Percentiles rank a stretch among this genome's conserved stretches.
Evolutionary conservation across 352 stramenopile genomes (phyloP).

Genomic region (Globisporangium yorkense): DNA sequence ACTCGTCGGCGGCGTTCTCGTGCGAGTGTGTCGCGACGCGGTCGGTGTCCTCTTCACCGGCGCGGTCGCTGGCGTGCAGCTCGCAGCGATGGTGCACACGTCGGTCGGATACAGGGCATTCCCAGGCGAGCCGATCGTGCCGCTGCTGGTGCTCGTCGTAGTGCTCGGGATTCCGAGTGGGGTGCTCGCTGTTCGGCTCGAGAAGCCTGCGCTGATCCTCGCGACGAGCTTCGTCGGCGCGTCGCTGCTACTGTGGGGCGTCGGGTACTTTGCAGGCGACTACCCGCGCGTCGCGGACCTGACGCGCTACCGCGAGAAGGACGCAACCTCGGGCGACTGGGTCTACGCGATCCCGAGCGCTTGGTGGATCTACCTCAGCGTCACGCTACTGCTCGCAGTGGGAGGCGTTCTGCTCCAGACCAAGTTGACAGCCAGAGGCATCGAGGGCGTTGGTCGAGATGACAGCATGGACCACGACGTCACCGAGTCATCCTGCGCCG

Average conservation of each 20-base stretch:
- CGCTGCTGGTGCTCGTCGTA: constrained; percentile 37
- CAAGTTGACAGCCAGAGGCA: constrained; percentile 12
- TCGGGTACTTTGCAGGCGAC: constrained; percentile 57
- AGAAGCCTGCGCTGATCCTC: constrained; percentile 41
- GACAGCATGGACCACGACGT: neutral
- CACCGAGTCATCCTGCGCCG: neutral
- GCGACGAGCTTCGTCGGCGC: constrained; percentile 53
- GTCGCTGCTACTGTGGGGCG: constrained; percentile 33
- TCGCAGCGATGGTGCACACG: constrained; percentile 39
- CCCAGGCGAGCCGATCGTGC: constrained; percentile 33
- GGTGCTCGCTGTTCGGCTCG: constrained; percentile 37
- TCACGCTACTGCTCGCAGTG: constrained; percentile 31
- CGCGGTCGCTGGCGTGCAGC: constrained; percentile 29
- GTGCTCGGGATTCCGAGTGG: constrained; percentile 37
- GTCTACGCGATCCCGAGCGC: constrained; percentile 39
- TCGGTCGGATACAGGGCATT: constrained; percentile 47
- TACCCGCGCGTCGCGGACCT: constrained; percentile 37
- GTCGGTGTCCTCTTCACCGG: constrained; percentile 50
- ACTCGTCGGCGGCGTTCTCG: constrained; percentile 35
- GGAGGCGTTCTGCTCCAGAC: constrained; percentile 35
- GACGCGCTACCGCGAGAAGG: constrained; percentile 25
- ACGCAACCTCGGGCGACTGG: constrained; percentile 20
- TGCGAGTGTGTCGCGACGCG: constrained; percentile 30
- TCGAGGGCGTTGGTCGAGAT: neutral
- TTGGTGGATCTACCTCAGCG: constrained; percentile 50